phyloP scores from a whole-genome alignment of 2,329 filamentous ascomycete genomes.

The Arthrobotrys iridis region DNA sequence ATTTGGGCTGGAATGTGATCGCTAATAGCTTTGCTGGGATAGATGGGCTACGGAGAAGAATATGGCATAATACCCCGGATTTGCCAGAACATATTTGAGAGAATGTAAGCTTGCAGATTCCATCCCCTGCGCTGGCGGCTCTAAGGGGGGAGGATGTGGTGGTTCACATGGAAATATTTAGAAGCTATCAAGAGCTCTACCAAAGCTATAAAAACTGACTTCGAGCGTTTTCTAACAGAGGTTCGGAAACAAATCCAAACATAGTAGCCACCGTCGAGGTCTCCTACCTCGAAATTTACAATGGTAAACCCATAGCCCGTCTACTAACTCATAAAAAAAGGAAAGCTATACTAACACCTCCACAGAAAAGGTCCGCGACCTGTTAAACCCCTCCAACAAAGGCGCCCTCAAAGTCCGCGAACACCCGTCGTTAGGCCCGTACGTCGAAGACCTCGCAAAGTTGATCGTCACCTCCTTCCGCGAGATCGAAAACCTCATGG shows the following conservation, averaged over 20 bases:
- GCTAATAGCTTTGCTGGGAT: constrained; percentile 1
- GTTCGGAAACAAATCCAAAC: constrained; percentile 75
- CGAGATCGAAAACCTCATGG: constrained; percentile 98
- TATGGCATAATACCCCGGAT: constrained; percentile 95
- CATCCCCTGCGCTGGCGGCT: constrained; percentile 19
- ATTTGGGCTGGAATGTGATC: constrained; percentile 20
- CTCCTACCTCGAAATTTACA: constrained; percentile 99
- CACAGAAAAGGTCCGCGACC: constrained; percentile 84
- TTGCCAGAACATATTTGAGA: constrained; percentile 95
- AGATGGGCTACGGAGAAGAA: constrained; percentile 98
- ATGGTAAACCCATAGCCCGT: constrained; percentile 63
- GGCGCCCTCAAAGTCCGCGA: constrained; percentile 97
- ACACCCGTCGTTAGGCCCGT: constrained; percentile 95
- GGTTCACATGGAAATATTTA: neutral
- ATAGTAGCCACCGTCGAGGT: constrained; percentile 93
- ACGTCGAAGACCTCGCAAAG: constrained; percentile 97
- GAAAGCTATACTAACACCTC: neutral
- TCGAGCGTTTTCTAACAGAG: constrained; percentile 58
- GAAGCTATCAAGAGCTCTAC: neutral
- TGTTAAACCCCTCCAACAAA: constrained; percentile 94
- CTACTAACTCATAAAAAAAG: neutral
- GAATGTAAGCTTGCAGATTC: constrained; percentile 69
- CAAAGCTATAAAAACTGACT: constrained; percentile 11
- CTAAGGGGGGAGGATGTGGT: neutral
- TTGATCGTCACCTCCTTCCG: constrained; percentile 90